These are phyloP conservation scores for Ilyonectria sp. DNA, from an alignment of 2,329 filamentous ascomycete genomes.

Conservation along the genomic window DNA sequence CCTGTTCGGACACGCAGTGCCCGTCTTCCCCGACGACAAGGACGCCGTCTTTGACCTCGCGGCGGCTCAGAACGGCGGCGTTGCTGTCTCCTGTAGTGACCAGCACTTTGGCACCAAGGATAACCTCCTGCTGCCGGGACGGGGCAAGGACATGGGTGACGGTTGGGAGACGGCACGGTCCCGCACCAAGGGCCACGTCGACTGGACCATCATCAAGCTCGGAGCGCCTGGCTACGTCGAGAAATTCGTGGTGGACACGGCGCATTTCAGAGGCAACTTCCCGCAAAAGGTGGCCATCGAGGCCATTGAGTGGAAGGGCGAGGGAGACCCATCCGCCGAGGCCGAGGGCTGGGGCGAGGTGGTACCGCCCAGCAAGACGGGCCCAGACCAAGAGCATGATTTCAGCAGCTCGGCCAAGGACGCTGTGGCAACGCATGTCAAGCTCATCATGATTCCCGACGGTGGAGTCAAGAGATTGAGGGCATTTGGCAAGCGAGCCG, in stretches of 20 bases:
- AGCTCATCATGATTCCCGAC: slow-evolving; percentile 93
- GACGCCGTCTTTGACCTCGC: slow-evolving; percentile 81
- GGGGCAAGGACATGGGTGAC: slow-evolving; percentile 89
- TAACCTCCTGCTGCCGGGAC: slow-evolving; percentile 83
- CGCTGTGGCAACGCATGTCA: slow-evolving; percentile 82
- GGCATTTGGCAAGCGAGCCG: slow-evolving; percentile 54
- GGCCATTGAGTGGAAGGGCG: slow-evolving; percentile 68
- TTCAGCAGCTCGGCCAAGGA: slow-evolving; percentile 71
- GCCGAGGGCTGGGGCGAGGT: slow-evolving; percentile 77
- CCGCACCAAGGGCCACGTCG: slow-evolving; percentile 78
- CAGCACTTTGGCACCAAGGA: slow-evolving; percentile 89
- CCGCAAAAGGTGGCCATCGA: slow-evolving; percentile 82
- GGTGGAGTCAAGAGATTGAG: slow-evolving; percentile 92
- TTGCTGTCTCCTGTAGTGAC: slow-evolving; percentile 83
- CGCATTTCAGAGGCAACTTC: slow-evolving; percentile 88
- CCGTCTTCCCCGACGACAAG: slow-evolving; percentile 79
- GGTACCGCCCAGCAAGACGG: slow-evolving; percentile 76
- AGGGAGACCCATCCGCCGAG: slow-evolving; percentile 69
- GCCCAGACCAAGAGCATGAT: slow-evolving; percentile 81
- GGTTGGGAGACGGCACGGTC: slow-evolving; percentile 89
- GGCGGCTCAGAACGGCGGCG: slow-evolving; percentile 83
- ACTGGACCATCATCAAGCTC: slow-evolving; percentile 85
- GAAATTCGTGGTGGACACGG: slow-evolving; percentile 82
- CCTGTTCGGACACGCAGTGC: slow-evolving; percentile 82
- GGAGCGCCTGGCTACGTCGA: slow-evolving; percentile 77